Evolutionary conservation across 169 alveolate species (phyloP), one percentile per base, ranked within the genome.

Genomic region (Plasmodium knowlesi): DNA sequence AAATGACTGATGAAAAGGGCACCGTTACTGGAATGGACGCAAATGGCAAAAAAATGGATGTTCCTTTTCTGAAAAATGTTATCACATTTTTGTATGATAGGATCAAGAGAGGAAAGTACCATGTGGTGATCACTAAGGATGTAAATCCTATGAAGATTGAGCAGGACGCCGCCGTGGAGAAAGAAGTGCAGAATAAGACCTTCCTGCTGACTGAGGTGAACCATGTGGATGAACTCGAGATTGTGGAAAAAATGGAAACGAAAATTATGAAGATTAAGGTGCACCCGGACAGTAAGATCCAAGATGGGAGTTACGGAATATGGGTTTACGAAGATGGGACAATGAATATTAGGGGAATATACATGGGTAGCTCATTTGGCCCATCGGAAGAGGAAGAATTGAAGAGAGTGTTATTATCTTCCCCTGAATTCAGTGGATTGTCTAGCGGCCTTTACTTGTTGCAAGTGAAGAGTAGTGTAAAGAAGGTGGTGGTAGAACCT

Each of bases 21-120:
- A 78, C 39, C 28, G 78, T 22, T 43, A 86, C 19, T 30, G 84
- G 86, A 30, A 86, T 53, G 28, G 86, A 50, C 28, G 71, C 25
- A 5, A n/a, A 53, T 22, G 85, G 81, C 3, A 50, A 30, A 28
- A 6, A 25, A 74, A 12, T 86, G 72, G 86, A 86, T n/a, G 10
- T 37, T n/a, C 30, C 61, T 0, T 50, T 86, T 9, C 37, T 76
- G 14, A 74, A 86, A 70, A 30, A 74, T 30, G 41, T 86, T 50
- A 67, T 50, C 43, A 5, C 53, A 1, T 76, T 86, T 43, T 41
- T 71, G 22, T 43, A 74, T 41, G 67, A 57, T 3, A 73, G 34
- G 43, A 30, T 32, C n/a, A 34, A 73, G 32, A 76, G 80, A 14
- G 93, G 93, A 10, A 74, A n/a, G 34, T 70, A 41, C 30, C 32